phyloP scores from a whole-genome alignment of 768 basidiomycete genomes.

The Lentinula raphanica region DNA sequence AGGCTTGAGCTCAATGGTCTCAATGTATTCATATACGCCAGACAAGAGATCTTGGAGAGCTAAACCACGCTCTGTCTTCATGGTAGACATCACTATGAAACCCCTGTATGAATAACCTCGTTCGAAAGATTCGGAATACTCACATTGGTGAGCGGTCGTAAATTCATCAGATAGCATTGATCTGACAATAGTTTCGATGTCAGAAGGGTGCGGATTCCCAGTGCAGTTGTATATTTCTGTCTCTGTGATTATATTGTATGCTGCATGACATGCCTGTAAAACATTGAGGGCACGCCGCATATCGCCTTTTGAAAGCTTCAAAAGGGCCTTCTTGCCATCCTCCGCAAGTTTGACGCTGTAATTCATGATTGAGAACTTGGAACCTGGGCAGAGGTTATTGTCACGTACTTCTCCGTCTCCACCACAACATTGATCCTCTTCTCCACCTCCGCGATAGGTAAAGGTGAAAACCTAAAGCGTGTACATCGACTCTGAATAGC shows the following conservation, averaged over 20 bases:
- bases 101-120: not conserved
- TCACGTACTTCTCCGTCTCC: conserved; percentile 72
- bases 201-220: conserved; percentile 91
- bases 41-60: conserved; percentile 92
- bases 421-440: conserved; percentile 75
- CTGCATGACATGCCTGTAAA: conserved; percentile 96
- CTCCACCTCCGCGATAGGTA: conserved; percentile 82
- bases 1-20: conserved; percentile 80
- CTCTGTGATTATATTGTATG: conserved; percentile 85
- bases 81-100: conserved; percentile 68
- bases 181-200: conserved; percentile 89
- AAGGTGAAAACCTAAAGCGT: conserved; percentile 91
- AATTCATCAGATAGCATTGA: conserved; percentile 97
- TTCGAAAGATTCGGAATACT: conserved; percentile 14
- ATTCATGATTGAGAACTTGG: not conserved
- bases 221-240: conserved; percentile 95
- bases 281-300: conserved; percentile 97
- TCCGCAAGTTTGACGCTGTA: conserved; percentile 77
- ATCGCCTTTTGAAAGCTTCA: conserved; percentile 95
- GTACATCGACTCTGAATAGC: conserved; percentile 99
- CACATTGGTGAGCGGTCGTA: conserved; percentile 82
- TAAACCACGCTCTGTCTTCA: conserved; percentile 90
- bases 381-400: not conserved
- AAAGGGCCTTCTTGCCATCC: conserved; percentile 82
- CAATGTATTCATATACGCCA: conserved; percentile 87